Conservation (phyloP, 371 early-diverging fungal species). For the Vairimorpha apis region DNA sequence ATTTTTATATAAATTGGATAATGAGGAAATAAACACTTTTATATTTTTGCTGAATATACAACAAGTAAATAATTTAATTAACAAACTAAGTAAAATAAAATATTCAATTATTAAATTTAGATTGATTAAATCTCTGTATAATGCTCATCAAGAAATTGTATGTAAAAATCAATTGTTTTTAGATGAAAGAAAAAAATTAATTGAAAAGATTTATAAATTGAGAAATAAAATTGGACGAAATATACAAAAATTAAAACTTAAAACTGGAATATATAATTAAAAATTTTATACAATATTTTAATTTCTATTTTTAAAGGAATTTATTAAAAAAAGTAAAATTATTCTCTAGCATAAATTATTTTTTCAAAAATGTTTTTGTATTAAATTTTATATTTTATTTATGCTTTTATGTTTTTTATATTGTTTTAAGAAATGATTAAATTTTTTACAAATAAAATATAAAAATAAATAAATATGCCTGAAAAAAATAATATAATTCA, state of each 20-base stretch:
- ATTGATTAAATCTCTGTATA: constrained; percentile 18
- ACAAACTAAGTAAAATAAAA: constrained; percentile 1
- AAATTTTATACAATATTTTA: too few relatives aligned
- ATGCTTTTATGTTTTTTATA: too few relatives aligned
- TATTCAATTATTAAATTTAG: constrained; percentile 28
- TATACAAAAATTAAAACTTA: constrained; percentile 7
- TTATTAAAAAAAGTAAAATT: too few relatives aligned
- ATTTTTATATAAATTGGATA: constrained; percentile 20
- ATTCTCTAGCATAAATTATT: too few relatives aligned
- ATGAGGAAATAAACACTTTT: constrained; percentile 33
- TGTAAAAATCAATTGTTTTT: constrained; percentile 15
- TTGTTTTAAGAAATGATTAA: too few relatives aligned
- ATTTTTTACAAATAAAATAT: too few relatives aligned
- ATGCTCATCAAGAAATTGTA: constrained; percentile 17
- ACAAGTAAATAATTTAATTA: constrained; percentile 13
- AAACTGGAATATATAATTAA: not conserved
- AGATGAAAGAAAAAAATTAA: not conserved
- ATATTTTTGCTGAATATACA: constrained; percentile 27
- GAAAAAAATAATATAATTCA: not conserved
- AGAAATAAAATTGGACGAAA: constrained; percentile 23
- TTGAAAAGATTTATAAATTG: constrained; percentile 1
- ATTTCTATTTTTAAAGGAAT: too few relatives aligned
- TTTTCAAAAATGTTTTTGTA: too few relatives aligned
- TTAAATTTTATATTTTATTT: too few relatives aligned
- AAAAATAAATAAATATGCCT: not conserved